A percentile compares a stretch with the other conserved stretches of the same genome.
Evolutionary conservation across 2,329 filamentous ascomycete species (phyloP).

Genomic region (Xylaria polymorpha): DNA sequence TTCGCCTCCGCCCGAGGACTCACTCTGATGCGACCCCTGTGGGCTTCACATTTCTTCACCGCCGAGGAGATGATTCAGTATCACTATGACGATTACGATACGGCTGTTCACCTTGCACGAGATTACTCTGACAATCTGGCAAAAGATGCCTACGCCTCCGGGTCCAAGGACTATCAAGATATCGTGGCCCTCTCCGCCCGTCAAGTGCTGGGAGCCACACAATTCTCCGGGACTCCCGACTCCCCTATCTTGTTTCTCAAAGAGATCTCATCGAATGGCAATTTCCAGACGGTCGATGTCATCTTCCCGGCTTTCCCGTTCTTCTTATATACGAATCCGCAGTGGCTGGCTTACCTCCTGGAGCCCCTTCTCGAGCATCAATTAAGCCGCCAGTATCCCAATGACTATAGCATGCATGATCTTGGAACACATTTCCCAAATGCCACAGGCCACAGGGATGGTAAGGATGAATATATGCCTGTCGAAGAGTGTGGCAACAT

Average conservation of each 20-base stretch:
- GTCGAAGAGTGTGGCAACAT: slow-evolving; percentile 81
- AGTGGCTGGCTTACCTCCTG: slow-evolving; percentile 81
- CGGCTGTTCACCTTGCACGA: slow-evolving; percentile 71
- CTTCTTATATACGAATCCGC: slow-evolving; percentile 85
- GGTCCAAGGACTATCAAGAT: slow-evolving; percentile 79
- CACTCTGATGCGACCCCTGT: slow-evolving; percentile 82
- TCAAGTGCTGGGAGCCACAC: slow-evolving; percentile 82
- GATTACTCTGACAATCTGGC: slow-evolving; percentile 80
- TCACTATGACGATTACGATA: slow-evolving; percentile 79
- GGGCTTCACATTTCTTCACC: slow-evolving; percentile 78
- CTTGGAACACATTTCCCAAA: slow-evolving; percentile 79
- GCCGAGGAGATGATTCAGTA: slow-evolving; percentile 74
- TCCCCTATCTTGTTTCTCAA: slow-evolving; percentile 82
- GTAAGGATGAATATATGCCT: slow-evolving; percentile 79
- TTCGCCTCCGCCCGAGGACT: slow-evolving; percentile 81
- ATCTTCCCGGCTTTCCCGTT: slow-evolving; percentile 90
- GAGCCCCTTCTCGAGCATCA: slow-evolving; percentile 86
- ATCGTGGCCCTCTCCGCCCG: slow-evolving; percentile 82
- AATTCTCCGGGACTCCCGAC: slow-evolving; percentile 78
- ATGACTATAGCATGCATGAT: slow-evolving; percentile 83
- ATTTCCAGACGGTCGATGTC: slow-evolving; percentile 87
- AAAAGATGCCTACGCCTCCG: slow-evolving; percentile 77
- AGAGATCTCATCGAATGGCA: slow-evolving; percentile 87
- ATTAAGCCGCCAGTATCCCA: slow-evolving; percentile 84
- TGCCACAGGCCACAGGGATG: slow-evolving; percentile 77